These are phyloP conservation scores for Russula earlei DNA, from an alignment of 768 basidiomycete genomes.

Conservation along the genomic window DNA sequence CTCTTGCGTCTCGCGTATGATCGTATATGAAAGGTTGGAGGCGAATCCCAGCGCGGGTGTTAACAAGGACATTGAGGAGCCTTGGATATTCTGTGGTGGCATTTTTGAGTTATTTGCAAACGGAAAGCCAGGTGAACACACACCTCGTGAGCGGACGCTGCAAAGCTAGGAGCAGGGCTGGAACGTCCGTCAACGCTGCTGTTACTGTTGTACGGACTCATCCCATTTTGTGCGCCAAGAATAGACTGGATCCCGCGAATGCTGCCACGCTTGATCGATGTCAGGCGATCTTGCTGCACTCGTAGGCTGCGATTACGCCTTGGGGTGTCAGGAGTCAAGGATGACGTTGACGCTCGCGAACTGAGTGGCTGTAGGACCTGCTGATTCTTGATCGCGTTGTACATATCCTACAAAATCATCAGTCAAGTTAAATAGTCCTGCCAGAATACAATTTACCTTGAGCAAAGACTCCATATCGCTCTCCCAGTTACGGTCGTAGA, in stretches of 20 bases:
- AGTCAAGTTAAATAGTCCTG: constrained; percentile 3
- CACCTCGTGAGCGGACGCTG: constrained; percentile 82
- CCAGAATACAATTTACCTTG: constrained; percentile 43
- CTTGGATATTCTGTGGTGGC: constrained; percentile 42
- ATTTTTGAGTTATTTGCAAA: constrained; percentile 5
- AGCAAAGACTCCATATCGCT: constrained; percentile 76
- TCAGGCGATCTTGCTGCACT: constrained; percentile 54
- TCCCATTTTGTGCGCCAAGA: constrained; percentile 50
- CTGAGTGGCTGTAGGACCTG: constrained; percentile 80
- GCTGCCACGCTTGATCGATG: constrained; percentile 80
- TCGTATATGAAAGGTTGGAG: constrained; percentile 89
- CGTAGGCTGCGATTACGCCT: constrained; percentile 65
- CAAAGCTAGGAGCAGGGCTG: constrained; percentile 93
- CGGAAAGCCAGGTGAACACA: constrained; percentile 11
- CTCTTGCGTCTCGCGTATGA: constrained; percentile 91
- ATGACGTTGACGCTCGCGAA: constrained; percentile 43
- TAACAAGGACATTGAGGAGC: constrained; percentile 59
- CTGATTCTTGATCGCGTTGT: constrained; percentile 80
- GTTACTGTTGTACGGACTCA: constrained; percentile 77
- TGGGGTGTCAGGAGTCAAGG: constrained; percentile 45
- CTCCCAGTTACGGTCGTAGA: constrained; percentile 72
- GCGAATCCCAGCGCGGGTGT: constrained; percentile 92
- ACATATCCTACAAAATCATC: constrained; percentile 69
- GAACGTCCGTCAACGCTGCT: constrained; percentile 78
- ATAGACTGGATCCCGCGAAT: constrained; percentile 83